Conservation (phyloP, 1,284 basidiomycete genomes). For the Grifola frondosa region DNA sequence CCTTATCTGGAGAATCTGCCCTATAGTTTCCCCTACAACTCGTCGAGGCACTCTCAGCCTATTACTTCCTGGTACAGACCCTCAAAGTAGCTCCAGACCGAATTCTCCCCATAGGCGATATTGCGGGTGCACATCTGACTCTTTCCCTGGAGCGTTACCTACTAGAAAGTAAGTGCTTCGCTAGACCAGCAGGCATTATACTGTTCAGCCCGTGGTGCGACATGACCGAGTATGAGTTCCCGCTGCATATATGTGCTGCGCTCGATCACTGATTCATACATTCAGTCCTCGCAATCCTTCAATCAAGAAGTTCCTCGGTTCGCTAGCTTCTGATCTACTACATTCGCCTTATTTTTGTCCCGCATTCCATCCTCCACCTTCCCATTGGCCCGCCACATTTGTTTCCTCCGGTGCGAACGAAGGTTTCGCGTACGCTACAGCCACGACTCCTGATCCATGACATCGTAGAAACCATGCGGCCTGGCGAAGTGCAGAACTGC, state of each 20-base stretch:
- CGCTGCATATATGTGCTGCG: too few species aligned
- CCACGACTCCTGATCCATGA: conserved; percentile 17
- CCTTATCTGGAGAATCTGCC: not conserved
- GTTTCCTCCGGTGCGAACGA: conserved; percentile 15
- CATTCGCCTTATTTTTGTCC: conserved; percentile 15
- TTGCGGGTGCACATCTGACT: conserved; percentile 16
- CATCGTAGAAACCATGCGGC: conserved; percentile 10
- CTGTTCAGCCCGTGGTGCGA: conserved; percentile 21
- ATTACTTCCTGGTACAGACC: conserved; percentile 4
- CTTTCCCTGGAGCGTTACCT: conserved; percentile 16
- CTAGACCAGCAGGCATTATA: conserved; percentile 9
- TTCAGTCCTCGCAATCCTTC: too few species aligned
- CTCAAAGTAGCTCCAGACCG: conserved; percentile 7
- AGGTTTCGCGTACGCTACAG: conserved; percentile 8
- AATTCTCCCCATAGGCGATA: conserved; percentile 15
- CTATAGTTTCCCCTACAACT: conserved; percentile 14
- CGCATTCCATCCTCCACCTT: conserved; percentile 10
- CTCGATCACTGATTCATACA: not conserved
- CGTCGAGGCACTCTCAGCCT: conserved; percentile 16
- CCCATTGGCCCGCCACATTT: conserved; percentile 14
- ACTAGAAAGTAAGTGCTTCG: conserved; percentile 1
- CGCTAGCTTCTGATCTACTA: conserved; percentile 1
- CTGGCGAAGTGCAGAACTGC: conserved; percentile 12
- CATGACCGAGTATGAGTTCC: conserved; percentile 12
- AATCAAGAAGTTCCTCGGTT: conserved; percentile 12